Conservation (phyloP, 2,329 filamentous ascomycete genomes). For the Tympanopsis confertula region DNA sequence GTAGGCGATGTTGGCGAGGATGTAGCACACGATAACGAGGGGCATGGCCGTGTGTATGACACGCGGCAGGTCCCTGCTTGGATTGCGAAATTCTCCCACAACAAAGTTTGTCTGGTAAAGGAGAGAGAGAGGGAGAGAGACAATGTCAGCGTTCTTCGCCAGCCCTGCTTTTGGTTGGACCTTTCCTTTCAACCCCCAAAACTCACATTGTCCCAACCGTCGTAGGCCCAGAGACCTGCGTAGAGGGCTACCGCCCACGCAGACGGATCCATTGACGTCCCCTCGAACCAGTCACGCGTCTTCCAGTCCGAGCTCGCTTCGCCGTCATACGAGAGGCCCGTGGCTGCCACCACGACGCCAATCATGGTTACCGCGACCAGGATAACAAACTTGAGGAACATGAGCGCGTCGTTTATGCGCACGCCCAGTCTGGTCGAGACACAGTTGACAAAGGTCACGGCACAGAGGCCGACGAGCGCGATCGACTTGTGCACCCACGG, state of each 20-base stretch:
- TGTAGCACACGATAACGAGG: constrained; percentile 45
- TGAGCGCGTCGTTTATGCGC: constrained; percentile 41
- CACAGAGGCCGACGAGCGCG: constrained; percentile 31
- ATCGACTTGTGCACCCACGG: constrained; percentile 34
- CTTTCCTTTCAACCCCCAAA: too few relatives aligned
- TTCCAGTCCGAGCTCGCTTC: constrained; percentile 23
- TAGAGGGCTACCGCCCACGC: constrained; percentile 51
- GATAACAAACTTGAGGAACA: constrained; percentile 37
- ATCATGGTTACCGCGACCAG: constrained; percentile 35
- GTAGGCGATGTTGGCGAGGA: constrained; percentile 48
- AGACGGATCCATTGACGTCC: constrained; percentile 20
- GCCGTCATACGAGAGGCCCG: constrained; percentile 19
- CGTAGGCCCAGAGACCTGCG: constrained; percentile 52
- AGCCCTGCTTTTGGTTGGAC: too few relatives aligned
- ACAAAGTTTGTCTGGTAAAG: constrained; percentile 39
- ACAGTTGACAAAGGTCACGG: constrained; percentile 37
- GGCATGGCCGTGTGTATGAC: constrained; percentile 51
- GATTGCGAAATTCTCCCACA: constrained; percentile 36
- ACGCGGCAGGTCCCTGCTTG: constrained; percentile 41
- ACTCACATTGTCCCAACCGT: constrained; percentile 53
- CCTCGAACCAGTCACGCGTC: constrained; percentile 36
- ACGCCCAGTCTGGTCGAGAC: constrained; percentile 44
- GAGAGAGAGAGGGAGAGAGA: constrained; percentile 8
- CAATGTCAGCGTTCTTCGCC: too few relatives aligned
- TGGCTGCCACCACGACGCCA: constrained; percentile 30